A percentile compares a stretch with the other conserved stretches of the same genome.
phyloP scores from a whole-genome alignment of 176 grass and related monocot species.

The Pontederia paniculata region DNA sequence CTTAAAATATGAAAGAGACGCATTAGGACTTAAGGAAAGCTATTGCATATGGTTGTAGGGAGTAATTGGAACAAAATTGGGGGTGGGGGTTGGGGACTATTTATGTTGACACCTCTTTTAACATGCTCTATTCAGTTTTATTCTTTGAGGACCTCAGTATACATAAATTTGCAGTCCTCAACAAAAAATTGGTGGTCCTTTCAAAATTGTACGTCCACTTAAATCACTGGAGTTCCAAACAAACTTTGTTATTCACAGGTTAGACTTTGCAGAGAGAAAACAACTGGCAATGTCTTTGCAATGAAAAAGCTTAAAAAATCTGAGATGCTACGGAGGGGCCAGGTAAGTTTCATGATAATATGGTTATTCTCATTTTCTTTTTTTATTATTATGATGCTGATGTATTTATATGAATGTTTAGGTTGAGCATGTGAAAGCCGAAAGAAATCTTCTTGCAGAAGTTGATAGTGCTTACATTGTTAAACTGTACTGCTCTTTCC shows the following conservation, averaged over 20 bases:
- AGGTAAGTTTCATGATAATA: background rate
- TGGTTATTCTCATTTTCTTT: background rate
- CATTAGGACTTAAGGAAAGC: too few relatives aligned
- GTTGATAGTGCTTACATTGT: slow-evolving; percentile 10
- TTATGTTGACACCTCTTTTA: too few relatives aligned
- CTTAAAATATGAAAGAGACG: too few relatives aligned
- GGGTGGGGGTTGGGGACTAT: too few relatives aligned
- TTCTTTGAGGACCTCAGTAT: too few relatives aligned
- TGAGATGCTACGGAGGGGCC: slow-evolving; percentile 11
- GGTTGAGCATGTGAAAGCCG: slow-evolving; percentile 12
- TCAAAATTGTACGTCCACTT: too few relatives aligned
- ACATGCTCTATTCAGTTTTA: too few relatives aligned
- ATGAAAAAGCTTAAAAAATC: slow-evolving; percentile 15
- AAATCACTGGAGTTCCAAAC: background rate
- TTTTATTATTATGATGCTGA: background rate
- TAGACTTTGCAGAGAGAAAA: slow-evolving; percentile 12
- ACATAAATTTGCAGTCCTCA: too few relatives aligned
- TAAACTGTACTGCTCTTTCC: slow-evolving; percentile 11
- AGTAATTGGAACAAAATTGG: too few relatives aligned
- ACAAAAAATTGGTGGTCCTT: too few relatives aligned
- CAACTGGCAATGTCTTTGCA: slow-evolving; percentile 9
- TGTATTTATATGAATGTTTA: background rate
- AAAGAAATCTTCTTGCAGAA: slow-evolving; percentile 12
- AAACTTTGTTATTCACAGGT: background rate
- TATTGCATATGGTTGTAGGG: too few relatives aligned